These are phyloP conservation scores for Pelargonium australe DNA, from an alignment of 441 rosid genomes.

Conservation along the genomic window DNA sequence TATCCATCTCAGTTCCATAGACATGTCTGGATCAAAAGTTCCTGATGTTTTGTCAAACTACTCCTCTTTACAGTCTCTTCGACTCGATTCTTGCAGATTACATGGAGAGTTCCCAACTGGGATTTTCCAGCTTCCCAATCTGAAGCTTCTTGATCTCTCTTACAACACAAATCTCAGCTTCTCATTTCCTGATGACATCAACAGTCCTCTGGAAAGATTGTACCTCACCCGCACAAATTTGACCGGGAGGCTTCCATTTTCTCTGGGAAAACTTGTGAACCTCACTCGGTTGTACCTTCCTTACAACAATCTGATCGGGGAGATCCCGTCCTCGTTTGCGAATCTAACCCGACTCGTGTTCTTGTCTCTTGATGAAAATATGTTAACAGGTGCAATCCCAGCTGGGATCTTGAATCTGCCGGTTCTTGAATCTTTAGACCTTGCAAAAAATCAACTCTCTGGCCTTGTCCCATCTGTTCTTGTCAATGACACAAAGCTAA, in stretches of 20 bases:
- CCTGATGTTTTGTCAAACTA: slow-evolving; percentile 1
- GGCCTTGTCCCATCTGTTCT: neutral
- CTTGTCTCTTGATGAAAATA: neutral
- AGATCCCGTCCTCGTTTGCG: neutral
- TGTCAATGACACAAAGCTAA: neutral
- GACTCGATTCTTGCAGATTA: neutral
- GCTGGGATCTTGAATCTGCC: neutral
- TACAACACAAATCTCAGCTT: slow-evolving; percentile 6
- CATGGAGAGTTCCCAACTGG: slow-evolving; percentile 21
- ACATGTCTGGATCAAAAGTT: slow-evolving; percentile 1
- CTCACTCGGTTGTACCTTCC: slow-evolving; percentile 3
- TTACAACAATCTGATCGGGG: slow-evolving; percentile 1
- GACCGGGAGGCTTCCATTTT: slow-evolving; percentile 8
- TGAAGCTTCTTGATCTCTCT: slow-evolving; percentile 4
- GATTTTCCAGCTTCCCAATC: slow-evolving; percentile 21
- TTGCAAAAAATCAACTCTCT: neutral
- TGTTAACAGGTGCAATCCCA: neutral
- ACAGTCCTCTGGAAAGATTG: slow-evolving; percentile 17
- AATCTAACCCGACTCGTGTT: neutral
- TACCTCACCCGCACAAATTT: slow-evolving; percentile 13
- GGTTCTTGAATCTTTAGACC: neutral
- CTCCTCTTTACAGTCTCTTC: slow-evolving; percentile 13
- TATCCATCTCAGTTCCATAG: slow-evolving; percentile 12
- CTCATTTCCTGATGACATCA: slow-evolving; percentile 18
- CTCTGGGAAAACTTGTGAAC: neutral